Base-by-base conservation (phyloP, 805 yeast species). In the Torulaspora microellipsoides region DNA sequence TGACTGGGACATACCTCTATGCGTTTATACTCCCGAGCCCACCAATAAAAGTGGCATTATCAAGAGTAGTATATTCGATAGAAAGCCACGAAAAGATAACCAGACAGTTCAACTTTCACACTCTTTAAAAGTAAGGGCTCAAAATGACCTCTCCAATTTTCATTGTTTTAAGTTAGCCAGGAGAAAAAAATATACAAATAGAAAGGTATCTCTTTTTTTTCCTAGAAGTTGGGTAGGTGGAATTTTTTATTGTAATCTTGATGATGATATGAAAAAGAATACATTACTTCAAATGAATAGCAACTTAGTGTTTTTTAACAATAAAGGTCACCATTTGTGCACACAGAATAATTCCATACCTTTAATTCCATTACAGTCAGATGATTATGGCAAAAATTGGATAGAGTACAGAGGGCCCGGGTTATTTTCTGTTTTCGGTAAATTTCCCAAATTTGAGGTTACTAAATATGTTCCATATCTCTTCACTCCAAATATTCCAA, bases 181-280 rank as follows among this genome's bases (percentile, higher is more conserved):
- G 51, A 67, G 81, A 33, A 71, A 73, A 49, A 71, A 74, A 49
- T 81, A 75, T 52, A 76, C 77, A 0, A 58, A 57, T 10, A 65
- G 78, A 38, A 60, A 70, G 25, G 39, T 71, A 9, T 69, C 75
- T 1, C 55, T 78, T 6, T 80, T 70, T 53, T 64, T 76, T 12
- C 86, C 88, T 0, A 66, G 71, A 14, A 72, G 79, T 0, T 76
- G 77, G 64, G 76, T 84, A 2, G 91, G 90, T 5, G 88, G 80
- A 0, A 51, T 83, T 2, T 84, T 72, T 58, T 70, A 71, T 42
- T 79, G 85, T 53, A 62, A 70, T 10, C 45, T 73, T 1, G 53
- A 70, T 2, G 45, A 54, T 14, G 61, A 55, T 1, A 51, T 49
- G 4, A 70, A 66, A 43, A 29, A 15, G 34, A 46, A 38, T 25